These are phyloP conservation scores for Angomonas deanei DNA, from an alignment of 208 protist species.

Conservation along the genomic window DNA sequence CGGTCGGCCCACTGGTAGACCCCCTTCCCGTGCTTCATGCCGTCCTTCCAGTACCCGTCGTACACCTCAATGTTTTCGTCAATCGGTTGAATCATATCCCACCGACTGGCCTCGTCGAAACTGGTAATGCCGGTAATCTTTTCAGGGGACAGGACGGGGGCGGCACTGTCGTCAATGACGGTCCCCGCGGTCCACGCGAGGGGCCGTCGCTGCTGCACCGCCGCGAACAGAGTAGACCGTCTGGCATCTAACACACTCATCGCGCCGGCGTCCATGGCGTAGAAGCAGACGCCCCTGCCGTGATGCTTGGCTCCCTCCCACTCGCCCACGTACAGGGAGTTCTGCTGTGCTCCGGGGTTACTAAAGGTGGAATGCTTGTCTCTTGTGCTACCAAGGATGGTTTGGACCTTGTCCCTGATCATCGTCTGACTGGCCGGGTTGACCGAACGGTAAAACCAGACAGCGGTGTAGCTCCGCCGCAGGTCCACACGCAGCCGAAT, in stretches of 20 bases:
- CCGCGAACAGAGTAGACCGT: slow-evolving; percentile 13
- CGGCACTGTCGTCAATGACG: not conserved
- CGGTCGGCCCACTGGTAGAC: slow-evolving; percentile 80
- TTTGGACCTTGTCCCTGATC: not conserved
- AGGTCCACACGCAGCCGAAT: slow-evolving; percentile 57
- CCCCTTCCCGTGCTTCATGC: slow-evolving; percentile 65
- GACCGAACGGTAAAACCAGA: slow-evolving; percentile 30
- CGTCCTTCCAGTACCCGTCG: slow-evolving; percentile 78
- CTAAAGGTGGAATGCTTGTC: not conserved
- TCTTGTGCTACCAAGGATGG: too few relatives aligned
- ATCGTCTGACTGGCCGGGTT: not conserved
- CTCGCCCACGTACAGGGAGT: slow-evolving; percentile 68
- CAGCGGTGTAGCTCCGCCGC: slow-evolving; percentile 23
- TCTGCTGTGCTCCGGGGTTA: slow-evolving; percentile 11
- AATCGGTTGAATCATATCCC: slow-evolving; percentile 10
- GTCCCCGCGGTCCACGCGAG: slow-evolving; percentile 20
- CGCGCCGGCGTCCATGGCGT: slow-evolving; percentile 32
- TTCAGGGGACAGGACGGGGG: slow-evolving; percentile 1
- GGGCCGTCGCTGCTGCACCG: slow-evolving; percentile 13
- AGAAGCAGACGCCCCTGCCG: slow-evolving; percentile 66
- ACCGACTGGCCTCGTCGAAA: not conserved
- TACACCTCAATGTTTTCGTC: slow-evolving; percentile 67
- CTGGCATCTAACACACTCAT: not conserved
- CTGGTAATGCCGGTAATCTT: slow-evolving; percentile 5
- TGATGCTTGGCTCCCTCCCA: slow-evolving; percentile 56